Percentiles rank a stretch among this genome's conserved stretches.
Evolutionary conservation across 2,329 filamentous ascomycete genomes (phyloP).

Genomic region (Sclerotinia borealis): DNA sequence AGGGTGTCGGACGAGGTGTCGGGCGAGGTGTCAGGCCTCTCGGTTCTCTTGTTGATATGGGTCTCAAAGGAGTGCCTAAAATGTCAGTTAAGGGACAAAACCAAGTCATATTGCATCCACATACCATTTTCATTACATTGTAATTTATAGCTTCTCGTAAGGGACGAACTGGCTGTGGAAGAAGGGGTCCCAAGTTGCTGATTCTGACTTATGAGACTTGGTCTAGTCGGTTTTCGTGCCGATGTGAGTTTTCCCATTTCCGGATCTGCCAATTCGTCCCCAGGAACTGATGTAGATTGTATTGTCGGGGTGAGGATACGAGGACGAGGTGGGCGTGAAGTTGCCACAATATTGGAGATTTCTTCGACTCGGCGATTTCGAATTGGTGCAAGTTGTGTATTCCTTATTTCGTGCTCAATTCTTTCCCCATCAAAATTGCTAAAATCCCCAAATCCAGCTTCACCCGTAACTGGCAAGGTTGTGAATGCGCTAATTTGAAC

Average conservation of each 20-base stretch:
- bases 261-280: conserved; percentile 13
- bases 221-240: conserved; percentile 22
- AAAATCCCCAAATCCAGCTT: conserved; percentile 3
- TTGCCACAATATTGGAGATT: conserved; percentile 22
- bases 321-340: conserved; percentile 21
- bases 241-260: conserved; percentile 31
- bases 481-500: conserved; percentile 13
- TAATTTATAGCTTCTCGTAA: conserved; percentile 21
- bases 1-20: conserved; percentile 32
- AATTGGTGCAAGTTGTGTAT: conserved; percentile 11
- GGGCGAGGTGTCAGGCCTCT: conserved; percentile 18
- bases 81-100: not conserved
- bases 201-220: conserved; percentile 27
- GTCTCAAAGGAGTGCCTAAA: conserved; percentile 24
- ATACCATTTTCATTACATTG: conserved; percentile 23
- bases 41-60: conserved; percentile 12
- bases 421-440: conserved; percentile 15
- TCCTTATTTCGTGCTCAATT: conserved; percentile 10
- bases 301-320: conserved; percentile 17
- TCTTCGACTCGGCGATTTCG: conserved; percentile 15
- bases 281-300: conserved; percentile 12
- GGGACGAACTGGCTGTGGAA: conserved; percentile 25
- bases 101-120: conserved; percentile 11
- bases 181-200: conserved; percentile 31
- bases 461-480: conserved; percentile 6